These are phyloP conservation scores for Atkinsonella texensis DNA, from an alignment of 2,329 filamentous ascomycete genomes.

Conservation along the genomic window DNA sequence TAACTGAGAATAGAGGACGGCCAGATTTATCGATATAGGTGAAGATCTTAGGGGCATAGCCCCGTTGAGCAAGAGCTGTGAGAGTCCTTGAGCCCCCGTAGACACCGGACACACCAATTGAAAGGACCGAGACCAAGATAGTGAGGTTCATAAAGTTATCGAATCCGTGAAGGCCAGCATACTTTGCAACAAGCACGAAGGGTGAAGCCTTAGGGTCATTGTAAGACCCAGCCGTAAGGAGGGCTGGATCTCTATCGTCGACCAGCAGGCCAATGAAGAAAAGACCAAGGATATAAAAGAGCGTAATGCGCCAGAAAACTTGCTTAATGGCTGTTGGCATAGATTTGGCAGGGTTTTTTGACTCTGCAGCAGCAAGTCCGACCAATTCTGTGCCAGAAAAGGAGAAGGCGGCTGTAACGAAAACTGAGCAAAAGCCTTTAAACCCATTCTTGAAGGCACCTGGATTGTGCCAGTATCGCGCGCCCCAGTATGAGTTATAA, in stretches of 20 bases:
- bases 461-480: constrained; percentile 35
- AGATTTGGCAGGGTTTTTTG: constrained; percentile 55
- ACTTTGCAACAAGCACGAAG: constrained; percentile 45
- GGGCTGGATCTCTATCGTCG: constrained; percentile 29
- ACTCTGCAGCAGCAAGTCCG: constrained; percentile 31
- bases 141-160: constrained; percentile 48
- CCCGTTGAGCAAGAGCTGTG: constrained; percentile 45
- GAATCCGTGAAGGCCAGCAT: constrained; percentile 39
- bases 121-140: constrained; percentile 46
- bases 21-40: constrained; percentile 46
- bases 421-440: constrained; percentile 60
- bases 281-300: constrained; percentile 43
- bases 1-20: constrained; percentile 39
- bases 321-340: constrained; percentile 79
- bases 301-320: constrained; percentile 47
- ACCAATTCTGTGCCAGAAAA: constrained; percentile 65
- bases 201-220: constrained; percentile 30
- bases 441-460: constrained; percentile 59
- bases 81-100: constrained; percentile 49
- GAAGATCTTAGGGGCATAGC: constrained; percentile 45
- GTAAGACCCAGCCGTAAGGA: constrained; percentile 36
- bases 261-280: constrained; percentile 40
- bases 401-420: constrained; percentile 61
- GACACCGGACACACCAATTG: constrained; percentile 45
- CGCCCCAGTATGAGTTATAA: constrained; percentile 36